phyloP scores from a whole-genome alignment of 2,329 filamentous ascomycete species.

The Pseudocercospora crystallina region DNA sequence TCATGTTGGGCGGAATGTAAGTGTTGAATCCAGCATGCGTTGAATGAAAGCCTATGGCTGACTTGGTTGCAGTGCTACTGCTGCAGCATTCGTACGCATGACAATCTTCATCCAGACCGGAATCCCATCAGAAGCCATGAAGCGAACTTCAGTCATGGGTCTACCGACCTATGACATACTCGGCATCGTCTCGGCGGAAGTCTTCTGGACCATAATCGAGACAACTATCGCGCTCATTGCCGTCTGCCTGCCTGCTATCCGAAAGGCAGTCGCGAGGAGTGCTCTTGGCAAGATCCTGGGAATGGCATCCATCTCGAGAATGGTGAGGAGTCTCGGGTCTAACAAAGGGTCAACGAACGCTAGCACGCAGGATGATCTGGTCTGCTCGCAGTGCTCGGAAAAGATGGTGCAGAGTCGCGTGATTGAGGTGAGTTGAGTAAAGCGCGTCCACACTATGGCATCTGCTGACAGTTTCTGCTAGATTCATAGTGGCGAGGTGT shows the following conservation, averaged over 20 bases:
- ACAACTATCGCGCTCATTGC: conserved; percentile 16
- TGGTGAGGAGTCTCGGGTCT: conserved; percentile 3
- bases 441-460: too few species aligned
- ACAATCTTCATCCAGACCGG: conserved; percentile 16
- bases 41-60: not conserved
- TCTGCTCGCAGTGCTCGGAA: not conserved
- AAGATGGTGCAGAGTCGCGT: not conserved
- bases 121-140: conserved; percentile 15
- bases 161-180: conserved; percentile 17
- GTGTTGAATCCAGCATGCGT: not conserved
- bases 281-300: conserved; percentile 10
- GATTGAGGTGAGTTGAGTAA: not conserved
- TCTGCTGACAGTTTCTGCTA: too few species aligned
- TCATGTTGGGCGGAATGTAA: conserved; percentile 11
- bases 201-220: conserved; percentile 20
- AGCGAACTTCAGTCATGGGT: conserved; percentile 14
- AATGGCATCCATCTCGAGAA: conserved; percentile 1
- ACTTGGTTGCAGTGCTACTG: conserved; percentile 6
- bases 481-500: too few species aligned
- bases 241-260: conserved; percentile 14
- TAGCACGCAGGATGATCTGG: too few species aligned
- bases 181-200: conserved; percentile 17
- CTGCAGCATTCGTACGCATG: conserved; percentile 18
- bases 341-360: not conserved
- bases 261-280: conserved; percentile 8